Base-by-base conservation (phyloP, 129 eudicot species). In the Saussurea involucrata region DNA sequence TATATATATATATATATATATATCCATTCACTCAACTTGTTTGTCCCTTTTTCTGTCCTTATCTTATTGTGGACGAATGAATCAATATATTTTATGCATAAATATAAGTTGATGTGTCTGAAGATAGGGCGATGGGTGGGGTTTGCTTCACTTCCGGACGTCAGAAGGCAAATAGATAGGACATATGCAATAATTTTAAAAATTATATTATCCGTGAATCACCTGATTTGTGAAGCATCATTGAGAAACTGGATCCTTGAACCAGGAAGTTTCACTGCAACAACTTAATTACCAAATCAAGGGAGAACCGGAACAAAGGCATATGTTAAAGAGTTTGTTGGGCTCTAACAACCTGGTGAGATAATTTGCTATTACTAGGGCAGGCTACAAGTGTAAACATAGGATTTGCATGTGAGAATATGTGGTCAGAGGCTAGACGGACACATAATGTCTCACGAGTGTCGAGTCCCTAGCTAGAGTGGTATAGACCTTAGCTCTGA, bases 41-140 rank as follows among this genome's bases (percentile, higher is more conserved):
- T 70, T 78, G 76, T 78, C 77, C 64, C 71, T 71, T 17, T 70
- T 78, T 61, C 46, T 69, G 82, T 63, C 82, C 63, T 78, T 70
- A 36, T 63, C 44, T 60, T 37, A 24, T 20, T n/a, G 44, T 46
- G 18, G n/a, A 25, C 8, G 22, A 42, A 36, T 11, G 22, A 76
- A 76, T 32, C 3, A 76, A 40, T 40, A 63, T 75, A 42, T 75
- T 24, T 5, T 37, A 42, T 42, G 44, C 32, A 32, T 58, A 72
- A 24, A 72, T 10, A 34, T 61, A 27, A 42, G 72, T 42, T 64
- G 72, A 75, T 18, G 63, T 75, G 72, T 64, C 64, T n/a, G 63
- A 11, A 63, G 46, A 75, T 75, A 75, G 79, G 27, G 21, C 63
- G 25, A 75, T 75, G 25, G 12, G 72, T 34, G 72, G 71, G 79